Base-by-base conservation (phyloP, 2,329 filamentous ascomycete species). In the Colletotrichum tropicale region DNA sequence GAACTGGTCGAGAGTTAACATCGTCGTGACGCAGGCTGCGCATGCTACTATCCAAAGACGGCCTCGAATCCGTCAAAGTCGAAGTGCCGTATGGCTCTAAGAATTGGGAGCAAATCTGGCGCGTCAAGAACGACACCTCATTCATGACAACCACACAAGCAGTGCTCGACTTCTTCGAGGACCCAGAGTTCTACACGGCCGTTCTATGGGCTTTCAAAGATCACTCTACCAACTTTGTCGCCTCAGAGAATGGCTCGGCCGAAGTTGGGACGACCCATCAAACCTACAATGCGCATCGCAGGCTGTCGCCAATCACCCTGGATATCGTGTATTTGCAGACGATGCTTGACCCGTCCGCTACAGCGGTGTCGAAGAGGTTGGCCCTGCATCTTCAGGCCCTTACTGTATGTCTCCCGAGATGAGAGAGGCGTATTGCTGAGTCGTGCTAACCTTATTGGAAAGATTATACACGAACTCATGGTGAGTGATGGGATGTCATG, bases 311-410 rank as follows among this genome's bases (percentile, higher is more conserved):
- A 4, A 61, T 61, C n/a, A 24, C 26, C 12, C 13, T 69, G 48
- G 52, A 69, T 32, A 48, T 69, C 9, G 28, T 38, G 2, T 58
- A 32, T 10, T 10, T 69, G 52, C 66, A 52, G 28, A 43, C 66
- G n/a, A n/a, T 69, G 24, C 26, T 69, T 8, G 56, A 69, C 16
- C 66, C 66, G 21, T 18, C 24, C 38, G 9, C 52, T 16, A 43
- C 66, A 10, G 16, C 32, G 10, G 12, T 30, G 13, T 15, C 38
- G 13, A 66, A 48, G 26, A 66, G 28, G 7, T 24, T 32, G 58
- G 58, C 58, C 10, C 0, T 61, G 18, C 32, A 32, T 4, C 16
- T 36, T 15, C 58, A 61, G 32, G 58, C 58, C 2, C 28, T 48
- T 4, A 62, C 38, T n/a, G 66, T 56, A 26, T 38, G 43, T 52